Evolutionary conservation across 192 early-diverging fungal genomes (phyloP).

Genomic region (Coemansia sp.): DNA sequence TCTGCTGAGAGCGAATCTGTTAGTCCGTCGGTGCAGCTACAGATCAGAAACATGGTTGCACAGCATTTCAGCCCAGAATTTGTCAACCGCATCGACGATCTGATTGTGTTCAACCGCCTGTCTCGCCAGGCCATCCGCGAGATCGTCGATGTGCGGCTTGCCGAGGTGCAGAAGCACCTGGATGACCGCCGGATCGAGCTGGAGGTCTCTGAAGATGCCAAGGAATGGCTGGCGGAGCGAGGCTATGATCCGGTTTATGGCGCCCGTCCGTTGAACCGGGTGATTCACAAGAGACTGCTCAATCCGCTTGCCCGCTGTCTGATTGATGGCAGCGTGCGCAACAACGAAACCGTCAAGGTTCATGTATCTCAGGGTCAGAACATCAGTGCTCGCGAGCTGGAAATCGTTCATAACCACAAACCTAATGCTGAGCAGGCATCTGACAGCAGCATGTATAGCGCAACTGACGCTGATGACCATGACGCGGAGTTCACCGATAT

Average conservation of each 20-base stretch:
- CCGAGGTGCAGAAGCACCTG: conserved; percentile 63
- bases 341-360: conserved; percentile 58
- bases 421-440: conserved; percentile 10
- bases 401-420: conserved; percentile 31
- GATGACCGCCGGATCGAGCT: conserved; percentile 61
- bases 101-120: conserved; percentile 79
- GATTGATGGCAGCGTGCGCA: conserved; percentile 66
- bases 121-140: conserved; percentile 65
- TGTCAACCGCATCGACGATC: conserved; percentile 77
- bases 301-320: conserved; percentile 60
- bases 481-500: conserved; percentile 38
- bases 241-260: conserved; percentile 74
- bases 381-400: conserved; percentile 19
- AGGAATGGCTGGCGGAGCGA: conserved; percentile 63
- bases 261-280: conserved; percentile 68
- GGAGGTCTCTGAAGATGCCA: conserved; percentile 59
- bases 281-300: conserved; percentile 63
- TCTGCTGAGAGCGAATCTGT: conserved; percentile 48
- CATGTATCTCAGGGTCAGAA: conserved; percentile 32
- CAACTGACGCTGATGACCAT: conserved; percentile 9
- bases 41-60: conserved; percentile 69
- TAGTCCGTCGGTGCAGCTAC: conserved; percentile 57
- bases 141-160: conserved; percentile 75
- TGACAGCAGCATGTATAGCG: not conserved
- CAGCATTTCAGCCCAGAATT: conserved; percentile 80